Conservation (phyloP, 1,284 basidiomycete species). For the Uromyces viciae-fabae region DNA sequence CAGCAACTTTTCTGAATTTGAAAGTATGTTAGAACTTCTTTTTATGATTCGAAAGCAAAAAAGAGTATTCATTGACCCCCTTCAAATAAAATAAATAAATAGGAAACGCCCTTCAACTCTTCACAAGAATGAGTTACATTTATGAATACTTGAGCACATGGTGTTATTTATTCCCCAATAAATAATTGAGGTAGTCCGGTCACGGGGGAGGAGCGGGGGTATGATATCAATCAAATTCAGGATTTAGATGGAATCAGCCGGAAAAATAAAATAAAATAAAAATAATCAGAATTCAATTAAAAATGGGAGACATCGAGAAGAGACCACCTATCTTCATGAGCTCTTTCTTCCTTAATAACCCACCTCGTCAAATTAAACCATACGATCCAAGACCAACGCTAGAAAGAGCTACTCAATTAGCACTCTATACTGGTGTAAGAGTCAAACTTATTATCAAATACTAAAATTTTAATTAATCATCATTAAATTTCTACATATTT, state of each 20-base stretch:
- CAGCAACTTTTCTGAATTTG: no score
- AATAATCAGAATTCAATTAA: not conserved
- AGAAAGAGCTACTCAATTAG: conserved; percentile 11
- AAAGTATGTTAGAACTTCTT: no score
- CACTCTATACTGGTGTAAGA: conserved; percentile 39
- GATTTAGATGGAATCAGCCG: not conserved
- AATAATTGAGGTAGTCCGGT: not conserved
- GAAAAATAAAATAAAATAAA: not conserved
- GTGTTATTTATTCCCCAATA: no score
- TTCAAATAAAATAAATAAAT: no score
- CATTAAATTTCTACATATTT: not conserved
- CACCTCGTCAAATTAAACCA: not conserved
- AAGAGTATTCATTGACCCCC: no score
- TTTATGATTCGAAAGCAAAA: no score
- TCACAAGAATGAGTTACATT: no score
- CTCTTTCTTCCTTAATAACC: conserved; percentile 39
- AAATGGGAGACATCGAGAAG: conserved; percentile 39
- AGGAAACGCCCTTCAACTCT: no score
- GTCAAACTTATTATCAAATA: not conserved
- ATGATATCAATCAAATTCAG: not conserved
- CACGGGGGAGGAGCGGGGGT: not conserved
- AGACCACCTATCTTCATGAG: conserved; percentile 44
- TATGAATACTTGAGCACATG: no score
- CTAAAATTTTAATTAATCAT: not conserved
- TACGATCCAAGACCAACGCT: conserved; percentile 34